Evolutionary conservation across 139 green algal species (phyloP), one percentile per base, ranked within the genome.

Genomic region (Chloropicon primus): DNA sequence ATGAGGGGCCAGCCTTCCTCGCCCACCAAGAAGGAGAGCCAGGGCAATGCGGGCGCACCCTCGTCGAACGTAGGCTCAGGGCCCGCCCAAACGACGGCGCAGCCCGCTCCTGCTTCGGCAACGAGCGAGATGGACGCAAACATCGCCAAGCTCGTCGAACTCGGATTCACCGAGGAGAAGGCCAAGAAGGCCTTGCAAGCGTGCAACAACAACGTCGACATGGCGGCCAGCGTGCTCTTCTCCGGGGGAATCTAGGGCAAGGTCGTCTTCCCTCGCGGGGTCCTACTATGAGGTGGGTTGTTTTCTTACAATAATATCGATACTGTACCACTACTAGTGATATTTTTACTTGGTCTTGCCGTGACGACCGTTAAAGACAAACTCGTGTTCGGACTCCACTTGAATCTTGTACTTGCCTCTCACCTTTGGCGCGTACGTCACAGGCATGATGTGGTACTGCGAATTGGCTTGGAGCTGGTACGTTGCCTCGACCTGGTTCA

Each of bases 141-240:
- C 54, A 72, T 94, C 62, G 25, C 76, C 21, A 74, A 81, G 76
- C 82, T 96, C 73, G 82, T 86, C 81, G 84, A 54, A 0, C 82
- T 96, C 22, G 91, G 91, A 0, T 91, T 91, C 74, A 27, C 80
- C 2, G 29, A 79, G 5, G 82, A 86, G 23, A 77, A 90, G 74
- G 84, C 80, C 2, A 22, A 85, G 21, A 53, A 82, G 75, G 91
- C 89, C n/a, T 85, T 96, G 79, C 26, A 82, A 23, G 81, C 78
- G n/a, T 78, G 84, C 3, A 76, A 74, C 26, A 90, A 90, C 1
- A 86, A 94, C 53, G 87, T 87, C 26, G 91, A 96, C n/a, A 62
- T 84, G 22, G 91, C 91, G 0, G 91, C 87, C 0, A 80, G 82
- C 10, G 76, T 94, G 26, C 77, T 96, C 76, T 95, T 96, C 41